phyloP scores from a whole-genome alignment of 176 grass and related monocot genomes.

The Zizania latifolia region DNA sequence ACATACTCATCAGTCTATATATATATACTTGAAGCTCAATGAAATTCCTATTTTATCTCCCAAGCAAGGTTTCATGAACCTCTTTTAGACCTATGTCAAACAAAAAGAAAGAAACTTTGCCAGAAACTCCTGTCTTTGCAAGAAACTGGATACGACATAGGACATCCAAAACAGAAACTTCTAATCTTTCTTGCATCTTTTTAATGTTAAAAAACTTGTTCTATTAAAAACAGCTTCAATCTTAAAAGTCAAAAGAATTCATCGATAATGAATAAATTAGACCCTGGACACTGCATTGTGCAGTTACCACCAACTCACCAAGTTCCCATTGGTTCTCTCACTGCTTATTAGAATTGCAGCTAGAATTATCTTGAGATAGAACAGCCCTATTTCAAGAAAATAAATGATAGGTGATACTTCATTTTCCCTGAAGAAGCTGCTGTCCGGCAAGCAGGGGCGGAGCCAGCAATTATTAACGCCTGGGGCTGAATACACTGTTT shows the following conservation, averaged over 20 bases:
- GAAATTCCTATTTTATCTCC: neutral
- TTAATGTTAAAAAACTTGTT: neutral
- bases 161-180: neutral
- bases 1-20: neutral
- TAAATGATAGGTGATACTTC: neutral
- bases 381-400: neutral
- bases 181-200: neutral
- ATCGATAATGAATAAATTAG: neutral
- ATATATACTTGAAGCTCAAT: neutral
- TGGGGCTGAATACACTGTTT: too few relatives aligned
- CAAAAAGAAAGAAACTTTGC: neutral
- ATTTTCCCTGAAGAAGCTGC: neutral
- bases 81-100: neutral
- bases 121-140: neutral
- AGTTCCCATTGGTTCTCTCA: neutral
- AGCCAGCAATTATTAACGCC: too few relatives aligned
- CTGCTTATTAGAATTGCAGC: neutral
- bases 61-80: neutral
- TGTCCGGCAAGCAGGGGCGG: neutral
- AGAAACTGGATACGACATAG: too few relatives aligned
- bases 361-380: neutral
- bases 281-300: neutral
- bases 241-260: neutral
- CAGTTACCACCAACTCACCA: neutral
- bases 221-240: neutral